Percentiles rank a stretch among this genome's conserved stretches.
These are phyloP conservation scores for Gracilariopsis chorda DNA, from an alignment of 23 red algal genomes.

Conservation along the genomic window DNA sequence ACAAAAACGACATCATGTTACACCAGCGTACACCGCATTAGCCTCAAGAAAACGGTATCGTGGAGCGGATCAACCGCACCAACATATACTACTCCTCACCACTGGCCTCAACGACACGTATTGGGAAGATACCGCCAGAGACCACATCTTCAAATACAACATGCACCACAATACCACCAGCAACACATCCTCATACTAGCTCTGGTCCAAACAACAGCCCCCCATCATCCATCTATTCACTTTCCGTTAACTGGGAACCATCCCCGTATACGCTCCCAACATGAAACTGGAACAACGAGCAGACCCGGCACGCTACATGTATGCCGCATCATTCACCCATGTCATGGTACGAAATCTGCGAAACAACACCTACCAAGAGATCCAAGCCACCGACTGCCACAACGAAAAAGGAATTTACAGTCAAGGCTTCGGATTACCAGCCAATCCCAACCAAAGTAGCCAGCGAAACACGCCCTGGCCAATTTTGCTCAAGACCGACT, in stretches of 20 bases:
- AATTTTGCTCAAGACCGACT: background rate
- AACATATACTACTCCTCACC: background rate
- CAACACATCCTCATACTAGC: background rate
- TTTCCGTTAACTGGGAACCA: background rate
- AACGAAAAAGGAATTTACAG: background rate
- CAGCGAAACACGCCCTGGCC: background rate
- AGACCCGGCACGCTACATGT: background rate
- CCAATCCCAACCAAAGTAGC: background rate
- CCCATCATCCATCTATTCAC: background rate
- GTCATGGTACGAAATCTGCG: background rate
- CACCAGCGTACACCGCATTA: background rate
- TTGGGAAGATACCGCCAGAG: background rate
- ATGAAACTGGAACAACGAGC: background rate
- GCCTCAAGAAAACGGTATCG: background rate
- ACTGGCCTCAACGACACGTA: background rate
- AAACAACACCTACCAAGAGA: background rate
- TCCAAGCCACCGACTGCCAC: background rate
- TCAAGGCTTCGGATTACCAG: background rate
- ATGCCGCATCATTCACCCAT: background rate
- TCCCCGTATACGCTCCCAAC: background rate
- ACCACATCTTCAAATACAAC: background rate
- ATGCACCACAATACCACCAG: background rate
- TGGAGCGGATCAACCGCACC: constrained; percentile 19
- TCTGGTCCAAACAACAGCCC: background rate
- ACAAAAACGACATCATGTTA: too few relatives aligned